Conservation (phyloP, 2,329 filamentous ascomycete species). For the Talaromyces sp. region DNA sequence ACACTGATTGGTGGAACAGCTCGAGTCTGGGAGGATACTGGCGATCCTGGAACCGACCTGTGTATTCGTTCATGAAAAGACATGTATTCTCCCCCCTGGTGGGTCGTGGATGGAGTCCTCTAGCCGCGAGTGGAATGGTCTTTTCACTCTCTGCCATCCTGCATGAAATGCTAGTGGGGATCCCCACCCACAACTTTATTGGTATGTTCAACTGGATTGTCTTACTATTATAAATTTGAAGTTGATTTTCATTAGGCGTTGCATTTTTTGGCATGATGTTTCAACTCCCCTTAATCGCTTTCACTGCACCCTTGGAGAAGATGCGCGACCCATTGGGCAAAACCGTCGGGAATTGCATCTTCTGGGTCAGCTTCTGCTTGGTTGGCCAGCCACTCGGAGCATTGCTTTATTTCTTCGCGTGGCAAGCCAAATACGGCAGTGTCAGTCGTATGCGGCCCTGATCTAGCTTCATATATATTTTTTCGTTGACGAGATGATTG, state of each 20-base stretch:
- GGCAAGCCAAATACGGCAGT: conserved; percentile 96
- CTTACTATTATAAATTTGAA: neutral
- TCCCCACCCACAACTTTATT: conserved; percentile 92
- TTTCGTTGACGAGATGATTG: neutral
- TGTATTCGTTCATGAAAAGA: conserved; percentile 93
- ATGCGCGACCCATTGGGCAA: conserved; percentile 74
- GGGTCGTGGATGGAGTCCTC: conserved; percentile 75
- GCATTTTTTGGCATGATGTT: conserved; percentile 93
- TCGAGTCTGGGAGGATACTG: conserved; percentile 85
- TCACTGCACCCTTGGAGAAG: conserved; percentile 79
- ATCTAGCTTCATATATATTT: neutral
- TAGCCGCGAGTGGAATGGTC: conserved; percentile 73
- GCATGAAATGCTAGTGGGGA: conserved; percentile 88
- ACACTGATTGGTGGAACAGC: conserved; percentile 98
- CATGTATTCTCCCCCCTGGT: conserved; percentile 90
- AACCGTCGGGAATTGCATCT: conserved; percentile 86
- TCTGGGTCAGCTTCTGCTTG: conserved; percentile 95
- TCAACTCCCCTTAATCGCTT: conserved; percentile 82
- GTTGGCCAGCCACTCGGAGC: conserved; percentile 93
- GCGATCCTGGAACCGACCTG: conserved; percentile 97
- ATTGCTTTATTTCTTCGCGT: conserved; percentile 94
- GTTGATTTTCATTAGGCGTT: conserved; percentile 61
- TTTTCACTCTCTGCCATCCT: conserved; percentile 87
- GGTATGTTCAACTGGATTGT: conserved; percentile 53
- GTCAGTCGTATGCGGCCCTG: conserved; percentile 54